Conservation (phyloP, 1,139 yeast genomes). For the Geotrichum klebahnii region DNA sequence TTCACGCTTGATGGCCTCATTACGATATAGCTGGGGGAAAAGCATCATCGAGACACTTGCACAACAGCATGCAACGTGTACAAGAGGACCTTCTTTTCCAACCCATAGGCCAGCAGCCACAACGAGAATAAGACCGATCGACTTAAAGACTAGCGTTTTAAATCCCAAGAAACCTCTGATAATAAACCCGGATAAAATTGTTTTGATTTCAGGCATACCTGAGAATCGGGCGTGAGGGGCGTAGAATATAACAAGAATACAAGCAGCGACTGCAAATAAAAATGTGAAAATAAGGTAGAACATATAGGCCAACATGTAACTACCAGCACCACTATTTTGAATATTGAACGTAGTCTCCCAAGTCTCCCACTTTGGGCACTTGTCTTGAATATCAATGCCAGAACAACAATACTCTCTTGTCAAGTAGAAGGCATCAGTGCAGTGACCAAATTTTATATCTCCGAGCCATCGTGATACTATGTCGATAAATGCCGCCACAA, state of each 20-base stretch:
- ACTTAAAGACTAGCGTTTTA: slow-evolving; percentile 48
- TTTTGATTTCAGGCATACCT: slow-evolving; percentile 66
- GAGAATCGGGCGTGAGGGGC: slow-evolving; percentile 53
- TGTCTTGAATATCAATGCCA: slow-evolving; percentile 35
- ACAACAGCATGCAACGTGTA: slow-evolving; percentile 76
- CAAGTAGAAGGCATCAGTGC: slow-evolving; percentile 41
- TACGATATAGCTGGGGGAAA: slow-evolving; percentile 35
- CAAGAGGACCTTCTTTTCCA: slow-evolving; percentile 92
- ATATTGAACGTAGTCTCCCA: slow-evolving; percentile 41
- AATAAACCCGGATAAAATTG: slow-evolving; percentile 36
- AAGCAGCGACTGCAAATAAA: slow-evolving; percentile 35
- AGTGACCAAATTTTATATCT: slow-evolving; percentile 54
- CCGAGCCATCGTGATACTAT: slow-evolving; percentile 59
- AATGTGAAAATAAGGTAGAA: slow-evolving; percentile 41
- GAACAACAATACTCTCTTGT: slow-evolving; percentile 42
- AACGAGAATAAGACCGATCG: slow-evolving; percentile 54
- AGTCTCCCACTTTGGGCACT: slow-evolving; percentile 42
- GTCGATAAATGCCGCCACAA: slow-evolving; percentile 39
- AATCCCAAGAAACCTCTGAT: slow-evolving; percentile 47
- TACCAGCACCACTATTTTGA: slow-evolving; percentile 31
- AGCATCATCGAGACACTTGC: slow-evolving; percentile 44
- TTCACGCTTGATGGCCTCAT: slow-evolving; percentile 50
- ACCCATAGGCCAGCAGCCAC: slow-evolving; percentile 84
- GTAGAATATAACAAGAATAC: slow-evolving; percentile 38
- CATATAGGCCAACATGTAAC: slow-evolving; percentile 38